Conservation (phyloP, 1,284 basidiomycete species). For the Rhodotorula sp. region DNA sequence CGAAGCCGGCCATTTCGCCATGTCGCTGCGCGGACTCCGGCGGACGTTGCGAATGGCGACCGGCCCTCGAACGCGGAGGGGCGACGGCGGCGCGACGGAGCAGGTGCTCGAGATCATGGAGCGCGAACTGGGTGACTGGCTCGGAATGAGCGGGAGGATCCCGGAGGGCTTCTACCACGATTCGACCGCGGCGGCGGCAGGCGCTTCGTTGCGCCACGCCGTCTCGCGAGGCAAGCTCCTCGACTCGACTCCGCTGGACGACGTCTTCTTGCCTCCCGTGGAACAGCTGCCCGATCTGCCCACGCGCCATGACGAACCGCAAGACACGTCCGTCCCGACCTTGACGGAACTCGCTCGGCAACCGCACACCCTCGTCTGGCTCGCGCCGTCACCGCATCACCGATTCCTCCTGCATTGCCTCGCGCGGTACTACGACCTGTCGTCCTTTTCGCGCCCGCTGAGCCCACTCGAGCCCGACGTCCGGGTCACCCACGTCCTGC, state of each 20-base stretch:
- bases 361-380: constrained; percentile 35
- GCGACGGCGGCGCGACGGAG: constrained; percentile 22
- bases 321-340: background rate
- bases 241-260: constrained; percentile 32
- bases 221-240: constrained; percentile 9
- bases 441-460: constrained; percentile 35
- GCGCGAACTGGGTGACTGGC: constrained; percentile 24
- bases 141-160: constrained; percentile 16
- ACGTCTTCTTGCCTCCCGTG: background rate
- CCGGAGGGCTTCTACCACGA: constrained; percentile 31
- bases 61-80: background rate
- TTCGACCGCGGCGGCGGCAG: background rate
- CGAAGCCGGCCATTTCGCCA: constrained; percentile 24
- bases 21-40: constrained; percentile 29
- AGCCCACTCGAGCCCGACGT: constrained; percentile 32
- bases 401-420: constrained; percentile 36
- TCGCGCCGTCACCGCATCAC: constrained; percentile 28
- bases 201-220: background rate
- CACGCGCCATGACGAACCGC: background rate
- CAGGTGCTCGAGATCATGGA: constrained; percentile 33
- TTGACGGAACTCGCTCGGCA: constrained; percentile 33
- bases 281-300: constrained; percentile 22
- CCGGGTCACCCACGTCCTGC: constrained; percentile 33
- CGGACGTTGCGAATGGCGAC: constrained; percentile 15
- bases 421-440: constrained; percentile 34